Evolutionary conservation across 192 early-diverging fungal genomes (phyloP).

Genomic region (Coemansia sp.): DNA sequence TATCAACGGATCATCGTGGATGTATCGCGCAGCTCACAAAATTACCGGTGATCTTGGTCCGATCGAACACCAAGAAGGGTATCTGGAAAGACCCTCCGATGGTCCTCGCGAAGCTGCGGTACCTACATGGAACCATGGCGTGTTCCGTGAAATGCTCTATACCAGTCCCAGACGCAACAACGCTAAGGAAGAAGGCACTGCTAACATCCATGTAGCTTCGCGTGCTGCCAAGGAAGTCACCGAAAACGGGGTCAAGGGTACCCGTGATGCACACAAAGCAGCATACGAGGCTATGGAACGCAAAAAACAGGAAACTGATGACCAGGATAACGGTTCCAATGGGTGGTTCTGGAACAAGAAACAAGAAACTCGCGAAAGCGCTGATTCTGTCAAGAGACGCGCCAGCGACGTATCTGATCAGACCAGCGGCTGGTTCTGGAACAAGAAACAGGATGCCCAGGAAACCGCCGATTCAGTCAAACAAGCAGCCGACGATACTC

Average conservation of each 20-base stretch:
- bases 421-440: constrained; percentile 15
- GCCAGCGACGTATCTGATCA: background rate
- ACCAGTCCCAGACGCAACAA: background rate
- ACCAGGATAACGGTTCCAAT: background rate
- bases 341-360: background rate
- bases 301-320: background rate
- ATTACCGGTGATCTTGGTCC: constrained; percentile 35
- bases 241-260: background rate
- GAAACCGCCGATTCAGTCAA: constrained; percentile 5
- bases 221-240: constrained; percentile 15
- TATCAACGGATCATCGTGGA: constrained; percentile 23
- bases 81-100: background rate
- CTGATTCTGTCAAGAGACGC: background rate
- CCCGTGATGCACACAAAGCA: background rate
- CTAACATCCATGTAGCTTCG: constrained; percentile 6
- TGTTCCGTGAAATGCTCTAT: background rate
- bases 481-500: constrained; percentile 12
- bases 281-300: constrained; percentile 3
- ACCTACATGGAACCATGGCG: background rate
- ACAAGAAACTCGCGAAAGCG: too few species aligned
- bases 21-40: constrained; percentile 9
- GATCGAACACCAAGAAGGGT: constrained; percentile 38
- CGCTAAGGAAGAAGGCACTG: background rate
- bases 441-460: constrained; percentile 21
- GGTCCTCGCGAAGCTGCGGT: too few species aligned